Conservation (phyloP, 305 asterid species). For the Fraxinus greggii region DNA sequence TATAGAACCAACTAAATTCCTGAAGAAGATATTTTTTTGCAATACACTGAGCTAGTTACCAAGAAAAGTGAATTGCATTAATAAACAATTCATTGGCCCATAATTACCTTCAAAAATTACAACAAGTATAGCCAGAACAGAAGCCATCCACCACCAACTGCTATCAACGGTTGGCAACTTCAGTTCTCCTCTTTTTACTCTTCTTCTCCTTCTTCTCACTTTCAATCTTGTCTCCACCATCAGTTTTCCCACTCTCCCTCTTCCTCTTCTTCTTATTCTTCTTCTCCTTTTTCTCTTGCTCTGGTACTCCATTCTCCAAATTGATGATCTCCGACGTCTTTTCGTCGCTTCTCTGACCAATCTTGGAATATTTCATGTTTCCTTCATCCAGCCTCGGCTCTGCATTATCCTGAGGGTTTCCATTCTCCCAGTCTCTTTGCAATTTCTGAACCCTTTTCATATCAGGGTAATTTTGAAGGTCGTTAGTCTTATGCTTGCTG, state of each 20-base stretch:
- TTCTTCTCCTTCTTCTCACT: constrained; percentile 26
- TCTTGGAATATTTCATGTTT: neutral
- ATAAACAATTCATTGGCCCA: neutral
- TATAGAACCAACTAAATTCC: neutral
- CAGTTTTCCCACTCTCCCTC: constrained; percentile 19
- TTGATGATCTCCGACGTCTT: constrained; percentile 10
- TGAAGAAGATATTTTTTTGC: neutral
- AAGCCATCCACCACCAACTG: neutral
- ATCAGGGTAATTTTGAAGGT: constrained; percentile 15
- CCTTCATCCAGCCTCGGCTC: constrained; percentile 17
- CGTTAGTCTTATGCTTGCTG: constrained; percentile 23
- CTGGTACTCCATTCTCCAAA: constrained; percentile 2
- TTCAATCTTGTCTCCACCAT: constrained; percentile 15
- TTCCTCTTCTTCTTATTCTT: constrained; percentile 26
- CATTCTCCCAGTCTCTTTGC: neutral
- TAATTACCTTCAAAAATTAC: neutral
- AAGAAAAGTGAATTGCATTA: neutral
- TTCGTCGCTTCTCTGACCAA: constrained; percentile 1
- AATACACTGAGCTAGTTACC: neutral
- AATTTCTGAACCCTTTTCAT: constrained; percentile 6
- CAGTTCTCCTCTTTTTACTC: constrained; percentile 35
- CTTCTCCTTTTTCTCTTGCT: neutral
- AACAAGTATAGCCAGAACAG: neutral
- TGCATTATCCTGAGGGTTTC: neutral
- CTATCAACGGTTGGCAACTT: constrained; percentile 6